These are phyloP conservation scores for Argentina anserina DNA, from an alignment of 306 rosid species.

Conservation along the genomic window DNA sequence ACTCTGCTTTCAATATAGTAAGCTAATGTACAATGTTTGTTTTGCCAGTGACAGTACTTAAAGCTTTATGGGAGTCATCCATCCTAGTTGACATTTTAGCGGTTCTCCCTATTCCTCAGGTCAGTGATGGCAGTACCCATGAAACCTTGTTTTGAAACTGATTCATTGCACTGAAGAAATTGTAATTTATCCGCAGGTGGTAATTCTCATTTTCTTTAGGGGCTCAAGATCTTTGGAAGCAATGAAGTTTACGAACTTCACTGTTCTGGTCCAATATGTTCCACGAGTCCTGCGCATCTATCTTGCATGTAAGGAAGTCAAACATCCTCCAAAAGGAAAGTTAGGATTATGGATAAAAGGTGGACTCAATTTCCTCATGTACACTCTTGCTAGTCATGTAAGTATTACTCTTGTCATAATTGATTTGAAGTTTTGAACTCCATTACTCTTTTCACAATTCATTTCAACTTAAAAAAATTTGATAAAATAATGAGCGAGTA, in stretches of 20 bases:
- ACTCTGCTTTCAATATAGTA: too few species aligned
- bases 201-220: constrained; percentile 7
- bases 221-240: constrained; percentile 9
- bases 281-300: constrained; percentile 18
- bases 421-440: too few species aligned
- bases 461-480: too few species aligned
- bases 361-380: not conserved
- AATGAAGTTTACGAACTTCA: constrained; percentile 3
- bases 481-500: too few species aligned
- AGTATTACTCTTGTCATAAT: too few species aligned
- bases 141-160: too few species aligned
- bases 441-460: too few species aligned
- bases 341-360: not conserved
- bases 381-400: not conserved
- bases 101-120: constrained; percentile 29
- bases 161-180: not conserved
- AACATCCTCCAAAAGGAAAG: not conserved
- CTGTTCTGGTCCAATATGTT: constrained; percentile 19
- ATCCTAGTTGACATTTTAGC: constrained; percentile 29
- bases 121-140: too few species aligned
- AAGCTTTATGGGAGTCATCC: not conserved
- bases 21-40: too few species aligned
- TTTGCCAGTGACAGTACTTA: too few species aligned
- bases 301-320: not conserved
- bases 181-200: not conserved